These are phyloP conservation scores for Chenopodium suecicum DNA, from an alignment of 148 eudicot genomes.

Conservation along the genomic window DNA sequence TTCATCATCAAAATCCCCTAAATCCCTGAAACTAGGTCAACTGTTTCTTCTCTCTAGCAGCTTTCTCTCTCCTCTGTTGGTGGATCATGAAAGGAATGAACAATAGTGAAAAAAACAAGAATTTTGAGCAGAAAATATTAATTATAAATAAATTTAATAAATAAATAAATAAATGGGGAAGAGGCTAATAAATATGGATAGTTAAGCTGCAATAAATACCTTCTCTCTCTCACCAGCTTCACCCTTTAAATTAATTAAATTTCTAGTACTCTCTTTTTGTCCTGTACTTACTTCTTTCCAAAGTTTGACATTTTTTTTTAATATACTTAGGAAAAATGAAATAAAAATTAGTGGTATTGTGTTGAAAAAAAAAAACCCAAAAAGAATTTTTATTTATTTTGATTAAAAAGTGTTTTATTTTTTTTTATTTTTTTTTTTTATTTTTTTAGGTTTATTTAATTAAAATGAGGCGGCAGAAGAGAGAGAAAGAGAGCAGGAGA, in stretches of 20 bases:
- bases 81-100: slow-evolving; percentile 11
- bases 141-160: neutral
- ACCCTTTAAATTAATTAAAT: slow-evolving; percentile 7
- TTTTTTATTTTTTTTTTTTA: too few relatives aligned
- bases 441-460: neutral
- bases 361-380: neutral
- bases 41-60: slow-evolving; percentile 5
- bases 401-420: too few relatives aligned
- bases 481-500: neutral
- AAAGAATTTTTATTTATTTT: too few relatives aligned
- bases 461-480: neutral
- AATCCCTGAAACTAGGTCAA: slow-evolving; percentile 27
- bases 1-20: neutral
- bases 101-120: neutral
- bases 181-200: slow-evolving; percentile 27
- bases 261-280: slow-evolving; percentile 5
- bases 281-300: neutral
- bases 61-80: slow-evolving; percentile 14
- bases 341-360: too few relatives aligned
- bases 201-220: slow-evolving; percentile 42
- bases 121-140: neutral
- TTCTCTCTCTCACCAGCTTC: slow-evolving; percentile 13
- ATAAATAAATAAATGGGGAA: neutral
- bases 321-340: neutral
- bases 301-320: neutral